phyloP scores from a whole-genome alignment of 768 basidiomycete species.

The Amanita brunnescens region DNA sequence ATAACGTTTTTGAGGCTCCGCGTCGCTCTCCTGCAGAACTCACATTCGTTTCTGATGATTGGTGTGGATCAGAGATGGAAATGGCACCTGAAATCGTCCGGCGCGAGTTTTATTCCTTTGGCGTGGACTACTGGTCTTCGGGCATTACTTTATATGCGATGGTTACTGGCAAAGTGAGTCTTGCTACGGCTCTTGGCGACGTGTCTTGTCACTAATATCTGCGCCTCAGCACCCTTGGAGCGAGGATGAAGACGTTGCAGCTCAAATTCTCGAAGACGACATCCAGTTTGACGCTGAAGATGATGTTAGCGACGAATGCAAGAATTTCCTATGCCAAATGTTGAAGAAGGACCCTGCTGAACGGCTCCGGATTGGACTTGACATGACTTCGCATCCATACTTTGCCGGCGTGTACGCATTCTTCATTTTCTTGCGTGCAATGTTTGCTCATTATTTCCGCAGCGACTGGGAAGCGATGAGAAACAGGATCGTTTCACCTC shows the following conservation, averaged over 20 bases:
- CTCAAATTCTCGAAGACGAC: constrained; percentile 13
- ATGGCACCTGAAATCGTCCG: constrained; percentile 25
- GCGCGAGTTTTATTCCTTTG: constrained; percentile 20
- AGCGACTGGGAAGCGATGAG: constrained; percentile 22
- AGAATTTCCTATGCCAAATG: constrained; percentile 23
- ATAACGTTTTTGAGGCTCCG: constrained; percentile 14
- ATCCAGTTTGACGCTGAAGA: constrained; percentile 16
- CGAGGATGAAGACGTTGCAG: constrained; percentile 12
- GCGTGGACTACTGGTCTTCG: constrained; percentile 68
- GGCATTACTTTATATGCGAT: constrained; percentile 69
- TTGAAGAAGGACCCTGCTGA: constrained; percentile 19
- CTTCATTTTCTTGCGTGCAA: neutral
- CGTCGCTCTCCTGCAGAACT: constrained; percentile 18
- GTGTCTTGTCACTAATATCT: neutral
- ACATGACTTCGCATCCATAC: constrained; percentile 22
- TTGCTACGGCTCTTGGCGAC: neutral
- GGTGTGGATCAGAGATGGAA: constrained; percentile 22
- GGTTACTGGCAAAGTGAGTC: constrained; percentile 44
- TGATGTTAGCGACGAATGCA: constrained; percentile 17
- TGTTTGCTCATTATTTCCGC: neutral
- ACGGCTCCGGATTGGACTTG: constrained; percentile 18
- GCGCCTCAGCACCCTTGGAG: constrained; percentile 7
- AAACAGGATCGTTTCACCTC: constrained; percentile 14
- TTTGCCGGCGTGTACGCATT: constrained; percentile 21
- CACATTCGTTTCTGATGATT: constrained; percentile 17